Percentiles rank a stretch among this genome's conserved stretches.
phyloP scores from a whole-genome alignment of 2,329 filamentous ascomycete species.

The Colletotrichum melonis region DNA sequence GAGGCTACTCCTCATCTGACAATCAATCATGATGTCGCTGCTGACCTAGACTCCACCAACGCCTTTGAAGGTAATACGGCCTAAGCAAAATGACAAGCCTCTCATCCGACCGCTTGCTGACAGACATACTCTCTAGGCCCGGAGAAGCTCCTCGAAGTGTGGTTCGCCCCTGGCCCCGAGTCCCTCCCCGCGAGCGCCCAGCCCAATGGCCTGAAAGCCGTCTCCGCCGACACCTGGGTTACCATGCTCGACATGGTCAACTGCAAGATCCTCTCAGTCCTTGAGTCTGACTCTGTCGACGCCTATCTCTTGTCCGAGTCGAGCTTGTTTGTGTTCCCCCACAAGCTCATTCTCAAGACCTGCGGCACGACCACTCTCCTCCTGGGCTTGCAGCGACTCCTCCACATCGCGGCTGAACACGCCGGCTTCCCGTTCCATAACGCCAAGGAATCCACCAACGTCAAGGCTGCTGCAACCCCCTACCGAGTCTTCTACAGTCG shows the following conservation, averaged over 20 bases:
- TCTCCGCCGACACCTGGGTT: conserved; percentile 88
- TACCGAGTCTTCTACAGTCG: conserved; percentile 98
- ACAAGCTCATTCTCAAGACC: conserved; percentile 98
- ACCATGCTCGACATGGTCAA: conserved; percentile 98
- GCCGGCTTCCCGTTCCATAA: conserved; percentile 91
- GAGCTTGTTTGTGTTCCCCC: conserved; percentile 99
- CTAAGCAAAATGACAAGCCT: too few species aligned
- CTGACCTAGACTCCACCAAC: conserved; percentile 93
- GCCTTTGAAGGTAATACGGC: conserved; percentile 84
- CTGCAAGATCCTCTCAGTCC: conserved; percentile 95
- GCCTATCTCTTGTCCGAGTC: conserved; percentile 98
- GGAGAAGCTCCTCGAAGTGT: conserved; percentile 98
- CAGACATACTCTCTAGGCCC: conserved; percentile 68
- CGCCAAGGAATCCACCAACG: conserved; percentile 72
- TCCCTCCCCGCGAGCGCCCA: conserved; percentile 77
- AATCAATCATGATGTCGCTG: conserved; percentile 94
- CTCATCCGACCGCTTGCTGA: conserved; percentile 24
- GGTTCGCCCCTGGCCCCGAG: conserved; percentile 87
- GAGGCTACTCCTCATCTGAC: conserved; percentile 89
- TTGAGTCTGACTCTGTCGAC: conserved; percentile 93
- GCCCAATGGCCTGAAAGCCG: conserved; percentile 85
- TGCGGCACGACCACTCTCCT: conserved; percentile 97
- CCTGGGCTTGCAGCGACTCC: conserved; percentile 86
- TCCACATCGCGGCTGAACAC: conserved; percentile 89
- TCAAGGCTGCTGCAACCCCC: conserved; percentile 83